Evolutionary conservation across 441 rosid genomes (phyloP), one percentile per base, ranked within the genome.

Genomic region (Populus tomentosa): DNA sequence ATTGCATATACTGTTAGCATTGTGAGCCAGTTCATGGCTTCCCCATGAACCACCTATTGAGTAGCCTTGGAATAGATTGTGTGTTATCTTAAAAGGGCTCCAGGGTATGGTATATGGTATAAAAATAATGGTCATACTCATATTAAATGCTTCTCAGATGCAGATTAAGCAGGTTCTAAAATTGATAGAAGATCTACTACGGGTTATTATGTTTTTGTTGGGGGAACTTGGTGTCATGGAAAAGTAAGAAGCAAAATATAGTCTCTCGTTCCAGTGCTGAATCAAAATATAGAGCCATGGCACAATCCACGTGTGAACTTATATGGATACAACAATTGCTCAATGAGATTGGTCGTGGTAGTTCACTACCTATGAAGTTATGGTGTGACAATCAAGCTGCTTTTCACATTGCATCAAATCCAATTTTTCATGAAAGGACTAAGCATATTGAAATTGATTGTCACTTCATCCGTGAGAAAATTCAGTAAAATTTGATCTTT

Each of bases 131-230:
- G 68, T 8, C 35, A 42, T 16, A 42, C 28, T 21, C 6, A 9
- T n/a, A 67, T 72, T 35, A 18, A 78, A 8, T 14, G 14, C 35
- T 78, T 78, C 18, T 38, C 6, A 18, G 1, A 73, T 73, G 69
- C 20, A 6, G 10, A 67, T 68, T 78, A 3, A 63, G 67, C 6
- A 5, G 38, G 63, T 5, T 73, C 61, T 6, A 35, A 50, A 6
- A 10, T 18, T 2, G 30, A 78, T 56, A 23, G 20, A 9, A 67
- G 62, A 35, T 66, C 8, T 14, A 78, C n/a, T 18, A 24, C 30
- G 4, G 14, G 64, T 4, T 77, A 77, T 62, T 77, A 5, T 70
- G 63, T 20, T 7, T 77, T 71, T 77, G 50, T 70, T 77, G 23
- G 65, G 46, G 69, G n/a, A 70, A 77, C 28, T 63, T 77, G 11